Conservation (phyloP, 1,284 basidiomycete species). For the Pseudozyma sp. region DNA sequence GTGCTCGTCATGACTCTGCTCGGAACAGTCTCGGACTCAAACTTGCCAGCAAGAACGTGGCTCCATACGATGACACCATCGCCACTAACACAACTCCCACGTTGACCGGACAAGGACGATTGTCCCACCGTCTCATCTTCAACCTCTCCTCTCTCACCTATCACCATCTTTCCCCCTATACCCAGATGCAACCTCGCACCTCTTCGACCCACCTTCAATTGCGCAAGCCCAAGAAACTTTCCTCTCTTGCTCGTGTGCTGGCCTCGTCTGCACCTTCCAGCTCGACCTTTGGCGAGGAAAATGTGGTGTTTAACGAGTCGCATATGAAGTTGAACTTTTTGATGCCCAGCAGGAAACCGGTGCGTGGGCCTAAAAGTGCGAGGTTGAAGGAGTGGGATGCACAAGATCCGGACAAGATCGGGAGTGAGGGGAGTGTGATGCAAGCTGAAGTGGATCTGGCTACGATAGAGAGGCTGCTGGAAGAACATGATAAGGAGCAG, state of each 20-base stretch:
- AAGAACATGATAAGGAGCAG: constrained; percentile 1
- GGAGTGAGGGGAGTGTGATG: constrained; percentile 15
- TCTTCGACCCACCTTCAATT: background rate
- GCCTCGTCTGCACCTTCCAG: constrained; percentile 6
- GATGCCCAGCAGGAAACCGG: constrained; percentile 32
- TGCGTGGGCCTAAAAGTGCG: constrained; percentile 31
- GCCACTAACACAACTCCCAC: background rate
- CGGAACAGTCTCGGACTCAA: too few species aligned
- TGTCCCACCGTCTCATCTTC: constrained; percentile 44
- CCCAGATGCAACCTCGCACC: constrained; percentile 52
- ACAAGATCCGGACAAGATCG: constrained; percentile 37
- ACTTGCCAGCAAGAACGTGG: background rate
- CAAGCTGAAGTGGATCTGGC: constrained; percentile 32
- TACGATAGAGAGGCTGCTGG: constrained; percentile 18
- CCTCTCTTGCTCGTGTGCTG: constrained; percentile 31
- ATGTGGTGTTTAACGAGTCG: constrained; percentile 15
- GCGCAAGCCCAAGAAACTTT: constrained; percentile 24
- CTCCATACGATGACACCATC: background rate
- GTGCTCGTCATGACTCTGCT: too few species aligned
- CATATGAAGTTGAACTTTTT: constrained; percentile 29
- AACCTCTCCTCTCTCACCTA: constrained; percentile 61
- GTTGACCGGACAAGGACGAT: background rate
- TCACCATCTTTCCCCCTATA: constrained; percentile 65
- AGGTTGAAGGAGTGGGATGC: constrained; percentile 40
- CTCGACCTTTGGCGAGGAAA: background rate